Evolutionary conservation across 164 flowering plant species (phyloP), one percentile per base, ranked within the genome.

Genomic region (Brasenia schreberi): DNA sequence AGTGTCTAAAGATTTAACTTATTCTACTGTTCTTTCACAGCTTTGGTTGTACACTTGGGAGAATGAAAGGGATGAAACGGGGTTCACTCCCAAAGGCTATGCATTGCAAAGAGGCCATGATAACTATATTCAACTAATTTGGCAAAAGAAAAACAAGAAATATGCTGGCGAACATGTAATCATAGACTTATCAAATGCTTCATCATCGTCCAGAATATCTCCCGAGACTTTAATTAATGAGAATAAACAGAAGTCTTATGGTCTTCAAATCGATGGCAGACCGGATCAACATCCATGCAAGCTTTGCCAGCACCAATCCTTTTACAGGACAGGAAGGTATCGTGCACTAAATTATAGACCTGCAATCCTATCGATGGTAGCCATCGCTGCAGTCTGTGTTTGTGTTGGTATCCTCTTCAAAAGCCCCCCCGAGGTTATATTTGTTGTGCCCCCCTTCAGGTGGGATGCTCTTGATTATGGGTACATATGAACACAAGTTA

Each of bases 381-480:
- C 92, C 52, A 82, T 92, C 39, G 98, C 96, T 27, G 95, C 90
- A 5, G 93, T 92, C 27, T 92, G 98, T 67, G 97, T 88, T 6
- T 90, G 98, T 59, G 93, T 81, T 19, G 92, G 88, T 19, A 78
- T 92, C 65, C 81, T 90, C 18, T 90, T 90, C 73, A 49, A 87
- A 67, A 83, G 88, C 77, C 80, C 79, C 19, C 98, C 96, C 0
- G 95, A 89, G 43, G 61, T 77, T 43, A 79, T 67, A 52, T 77
- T 74, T 19, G 74, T 78, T 7, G 2, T 49, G 75, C 74, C 71
- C 18, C 90, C 96, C 27, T 90, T 92, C 82, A 76, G 82, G 68
- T 90, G 96, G 93, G 93, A 87, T 19, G 61, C 63, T 27, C 58
- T 77, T 71, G 67, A 67, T 14, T 77, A 61, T 19, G 80, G 80